Conservation (phyloP, 495 filamentous ascomycete species). For the Penicillium pulvis region DNA sequence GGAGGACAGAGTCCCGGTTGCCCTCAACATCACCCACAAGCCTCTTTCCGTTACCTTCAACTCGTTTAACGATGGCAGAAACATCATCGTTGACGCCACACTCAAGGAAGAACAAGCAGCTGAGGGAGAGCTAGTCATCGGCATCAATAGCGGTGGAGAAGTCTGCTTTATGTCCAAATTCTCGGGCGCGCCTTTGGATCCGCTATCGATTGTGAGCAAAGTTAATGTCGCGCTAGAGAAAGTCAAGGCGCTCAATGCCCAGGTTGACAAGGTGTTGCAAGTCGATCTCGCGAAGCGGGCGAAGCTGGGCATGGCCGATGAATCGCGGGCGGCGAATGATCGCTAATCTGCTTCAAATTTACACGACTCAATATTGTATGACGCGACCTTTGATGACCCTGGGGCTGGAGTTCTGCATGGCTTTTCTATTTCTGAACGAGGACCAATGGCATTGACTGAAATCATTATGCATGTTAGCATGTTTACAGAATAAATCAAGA, state of each 20-base stretch:
- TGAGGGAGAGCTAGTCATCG: conserved; percentile 81
- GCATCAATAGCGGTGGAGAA: conserved; percentile 86
- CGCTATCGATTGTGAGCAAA: conserved; percentile 71
- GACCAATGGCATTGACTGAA: conserved; percentile 6
- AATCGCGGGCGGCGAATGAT: conserved; percentile 85
- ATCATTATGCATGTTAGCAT: not conserved
- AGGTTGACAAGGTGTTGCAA: conserved; percentile 70
- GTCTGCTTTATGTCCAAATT: conserved; percentile 89
- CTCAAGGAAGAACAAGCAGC: conserved; percentile 83
- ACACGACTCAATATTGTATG: conserved; percentile 20
- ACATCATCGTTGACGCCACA: conserved; percentile 74
- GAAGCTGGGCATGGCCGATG: conserved; percentile 70
- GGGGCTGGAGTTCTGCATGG: conserved; percentile 27
- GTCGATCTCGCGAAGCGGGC: conserved; percentile 76
- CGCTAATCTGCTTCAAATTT: conserved; percentile 24
- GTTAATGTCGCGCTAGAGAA: conserved; percentile 69
- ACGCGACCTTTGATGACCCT: conserved; percentile 27
- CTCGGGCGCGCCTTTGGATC: conserved; percentile 78
- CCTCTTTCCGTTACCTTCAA: conserved; percentile 87
- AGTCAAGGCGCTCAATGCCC: conserved; percentile 72
- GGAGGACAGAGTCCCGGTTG: conserved; percentile 86
- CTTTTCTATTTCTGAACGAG: not conserved
- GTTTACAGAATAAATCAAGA: not conserved
- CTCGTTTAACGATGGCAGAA: conserved; percentile 70
- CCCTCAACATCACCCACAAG: conserved; percentile 83